Conservation (phyloP, 441 rosid species). For the Eutrema salsugineum region DNA sequence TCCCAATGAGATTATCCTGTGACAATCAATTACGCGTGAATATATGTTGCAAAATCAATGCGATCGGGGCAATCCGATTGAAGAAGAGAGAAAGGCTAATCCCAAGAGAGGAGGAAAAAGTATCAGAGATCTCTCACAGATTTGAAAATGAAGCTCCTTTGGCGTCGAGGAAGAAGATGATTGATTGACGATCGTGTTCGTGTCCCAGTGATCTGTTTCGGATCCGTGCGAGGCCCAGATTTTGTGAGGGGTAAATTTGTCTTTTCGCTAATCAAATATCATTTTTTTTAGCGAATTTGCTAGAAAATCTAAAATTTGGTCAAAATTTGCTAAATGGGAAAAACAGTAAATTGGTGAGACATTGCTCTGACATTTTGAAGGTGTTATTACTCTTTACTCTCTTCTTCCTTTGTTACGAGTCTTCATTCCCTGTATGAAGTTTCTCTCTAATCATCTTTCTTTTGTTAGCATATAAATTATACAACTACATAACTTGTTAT, state of each 20-base stretch:
- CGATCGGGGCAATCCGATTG: not conserved
- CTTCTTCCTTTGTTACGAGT: too few relatives aligned
- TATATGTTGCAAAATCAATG: not conserved
- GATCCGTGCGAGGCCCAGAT: conserved; percentile 6
- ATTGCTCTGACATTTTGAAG: too few relatives aligned
- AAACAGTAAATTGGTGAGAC: too few relatives aligned
- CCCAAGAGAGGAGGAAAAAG: not conserved
- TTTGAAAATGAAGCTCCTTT: not conserved
- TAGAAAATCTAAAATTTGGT: too few relatives aligned
- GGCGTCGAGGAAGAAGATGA: not conserved
- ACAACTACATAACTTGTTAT: too few relatives aligned
- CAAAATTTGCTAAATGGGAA: too few relatives aligned
- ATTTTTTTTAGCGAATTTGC: too few relatives aligned
- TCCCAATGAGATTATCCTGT: not conserved
- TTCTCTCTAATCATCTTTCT: too few relatives aligned
- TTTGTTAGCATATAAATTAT: too few relatives aligned
- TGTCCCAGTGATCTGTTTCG: not conserved
- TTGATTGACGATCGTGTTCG: not conserved
- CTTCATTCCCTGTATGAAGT: too few relatives aligned
- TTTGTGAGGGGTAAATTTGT: not conserved
- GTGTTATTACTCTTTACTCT: too few relatives aligned
- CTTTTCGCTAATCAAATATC: not conserved
- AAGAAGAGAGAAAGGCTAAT: not conserved
- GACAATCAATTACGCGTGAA: not conserved
- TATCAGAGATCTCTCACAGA: not conserved